Evolutionary conservation across 1,139 yeast species (phyloP).

Genomic region (Kurtzmaniella quercitrusa): DNA sequence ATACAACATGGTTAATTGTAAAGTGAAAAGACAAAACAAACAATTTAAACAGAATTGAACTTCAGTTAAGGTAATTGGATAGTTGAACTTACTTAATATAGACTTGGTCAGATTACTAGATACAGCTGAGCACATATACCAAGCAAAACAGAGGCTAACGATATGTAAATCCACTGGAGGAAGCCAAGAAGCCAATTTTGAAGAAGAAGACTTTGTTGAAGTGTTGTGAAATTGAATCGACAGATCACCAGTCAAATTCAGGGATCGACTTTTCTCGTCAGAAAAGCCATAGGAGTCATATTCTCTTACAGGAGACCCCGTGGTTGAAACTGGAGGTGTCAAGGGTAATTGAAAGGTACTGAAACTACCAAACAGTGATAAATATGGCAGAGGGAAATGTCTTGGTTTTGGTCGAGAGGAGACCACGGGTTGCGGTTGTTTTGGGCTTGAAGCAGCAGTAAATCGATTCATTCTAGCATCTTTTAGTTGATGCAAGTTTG

Average conservation of each 20-base stretch:
- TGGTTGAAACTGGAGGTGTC: slow-evolving; percentile 35
- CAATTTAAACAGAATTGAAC: slow-evolving; percentile 75
- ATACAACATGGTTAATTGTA: slow-evolving; percentile 9
- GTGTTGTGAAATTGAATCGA: too few relatives aligned
- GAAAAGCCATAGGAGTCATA: slow-evolving; percentile 6
- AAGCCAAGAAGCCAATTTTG: slow-evolving; percentile 9
- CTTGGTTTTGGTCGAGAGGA: slow-evolving; percentile 4
- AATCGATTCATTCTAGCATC: slow-evolving; percentile 1
- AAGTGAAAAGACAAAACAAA: slow-evolving; percentile 38
- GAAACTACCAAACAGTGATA: slow-evolving; percentile 4
- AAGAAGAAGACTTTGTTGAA: too few relatives aligned
- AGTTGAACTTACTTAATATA: slow-evolving; percentile 62
- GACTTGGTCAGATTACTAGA: slow-evolving; percentile 79
- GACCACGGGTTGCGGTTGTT: too few relatives aligned
- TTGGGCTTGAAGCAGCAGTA: neutral
- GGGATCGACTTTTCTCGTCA: neutral
- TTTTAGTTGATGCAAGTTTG: slow-evolving; percentile 14
- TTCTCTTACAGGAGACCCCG: slow-evolving; percentile 29
- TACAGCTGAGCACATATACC: slow-evolving; percentile 82
- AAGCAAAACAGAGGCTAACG: slow-evolving; percentile 51
- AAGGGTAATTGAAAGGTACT: slow-evolving; percentile 18
- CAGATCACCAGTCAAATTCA: neutral
- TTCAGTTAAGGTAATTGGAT: slow-evolving; percentile 84
- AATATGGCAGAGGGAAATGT: slow-evolving; percentile 2
- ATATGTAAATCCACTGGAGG: slow-evolving; percentile 31